Evolutionary conservation across 1,284 basidiomycete species (phyloP).

Genomic region (Sporisorium scitamineum): DNA sequence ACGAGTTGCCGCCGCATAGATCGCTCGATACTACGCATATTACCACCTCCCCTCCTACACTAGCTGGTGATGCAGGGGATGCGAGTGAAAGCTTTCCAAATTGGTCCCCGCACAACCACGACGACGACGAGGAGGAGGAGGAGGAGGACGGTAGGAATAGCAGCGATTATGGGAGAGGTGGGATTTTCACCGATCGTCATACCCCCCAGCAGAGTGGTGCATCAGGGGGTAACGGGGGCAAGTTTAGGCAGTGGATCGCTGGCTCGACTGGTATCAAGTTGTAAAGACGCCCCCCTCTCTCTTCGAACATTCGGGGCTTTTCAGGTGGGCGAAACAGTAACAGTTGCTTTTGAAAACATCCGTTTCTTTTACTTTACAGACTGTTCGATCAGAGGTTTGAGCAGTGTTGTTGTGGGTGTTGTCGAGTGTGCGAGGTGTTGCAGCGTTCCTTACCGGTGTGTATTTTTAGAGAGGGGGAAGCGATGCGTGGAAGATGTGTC

Average conservation of each 20-base stretch:
- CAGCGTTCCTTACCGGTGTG: too few species aligned
- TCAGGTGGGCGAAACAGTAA: too few species aligned
- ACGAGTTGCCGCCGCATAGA: slow-evolving; percentile 37
- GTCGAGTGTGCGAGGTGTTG: too few species aligned
- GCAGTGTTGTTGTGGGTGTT: too few species aligned
- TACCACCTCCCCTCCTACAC: not conserved
- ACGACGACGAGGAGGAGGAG: slow-evolving; percentile 3
- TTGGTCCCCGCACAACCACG: slow-evolving; percentile 3
- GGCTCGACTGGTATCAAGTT: slow-evolving; percentile 14
- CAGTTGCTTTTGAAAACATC: too few species aligned
- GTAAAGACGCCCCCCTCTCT: too few species aligned
- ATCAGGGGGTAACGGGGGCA: not conserved
- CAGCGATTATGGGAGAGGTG: slow-evolving; percentile 9
- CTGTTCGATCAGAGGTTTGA: too few species aligned
- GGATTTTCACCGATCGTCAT: slow-evolving; percentile 29
- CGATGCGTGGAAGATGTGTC: too few species aligned
- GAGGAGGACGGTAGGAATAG: slow-evolving; percentile 7
- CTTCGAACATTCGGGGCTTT: too few species aligned
- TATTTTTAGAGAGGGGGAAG: too few species aligned
- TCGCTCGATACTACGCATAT: slow-evolving; percentile 23
- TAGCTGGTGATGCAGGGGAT: not conserved
- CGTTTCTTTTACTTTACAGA: too few species aligned
- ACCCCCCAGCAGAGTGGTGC: not conserved
- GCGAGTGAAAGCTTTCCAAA: slow-evolving; percentile 27
- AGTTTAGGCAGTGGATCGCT: slow-evolving; percentile 24